Evolutionary conservation across 306 rosid species (phyloP).

Genomic region (Senna tora): DNA sequence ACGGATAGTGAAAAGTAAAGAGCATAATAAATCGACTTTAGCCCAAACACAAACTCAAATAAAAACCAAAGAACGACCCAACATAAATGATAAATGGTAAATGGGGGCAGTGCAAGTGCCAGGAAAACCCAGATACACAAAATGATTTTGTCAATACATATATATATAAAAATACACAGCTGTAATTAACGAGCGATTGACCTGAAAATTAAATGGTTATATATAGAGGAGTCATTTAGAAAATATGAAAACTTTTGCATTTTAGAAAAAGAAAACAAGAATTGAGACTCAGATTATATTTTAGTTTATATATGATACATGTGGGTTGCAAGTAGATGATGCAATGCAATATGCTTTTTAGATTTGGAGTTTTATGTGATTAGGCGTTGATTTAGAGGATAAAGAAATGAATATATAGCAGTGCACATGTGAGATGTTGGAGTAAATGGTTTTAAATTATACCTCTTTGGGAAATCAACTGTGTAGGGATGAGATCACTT

Average conservation of each 20-base stretch:
- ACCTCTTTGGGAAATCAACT: constrained; percentile 20
- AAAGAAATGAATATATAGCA: background rate
- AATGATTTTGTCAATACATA: no score
- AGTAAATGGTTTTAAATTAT: background rate
- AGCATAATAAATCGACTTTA: background rate
- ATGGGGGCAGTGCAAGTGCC: background rate
- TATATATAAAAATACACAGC: no score
- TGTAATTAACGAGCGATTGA: no score
- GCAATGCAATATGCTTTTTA: background rate
- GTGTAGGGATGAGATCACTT: background rate
- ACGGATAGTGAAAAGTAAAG: background rate
- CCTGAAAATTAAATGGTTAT: no score
- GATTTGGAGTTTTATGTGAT: background rate
- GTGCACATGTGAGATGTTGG: background rate
- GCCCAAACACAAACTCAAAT: no score
- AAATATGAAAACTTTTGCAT: no score
- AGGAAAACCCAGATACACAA: background rate
- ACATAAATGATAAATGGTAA: no score
- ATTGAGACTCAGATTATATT: no score
- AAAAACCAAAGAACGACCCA: background rate
- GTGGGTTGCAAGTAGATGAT: background rate
- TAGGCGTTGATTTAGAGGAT: background rate
- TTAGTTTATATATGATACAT: no score
- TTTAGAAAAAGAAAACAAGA: no score
- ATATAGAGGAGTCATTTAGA: no score